Conservation (phyloP, 768 basidiomycete genomes). For the Pleurotus giganteus region DNA sequence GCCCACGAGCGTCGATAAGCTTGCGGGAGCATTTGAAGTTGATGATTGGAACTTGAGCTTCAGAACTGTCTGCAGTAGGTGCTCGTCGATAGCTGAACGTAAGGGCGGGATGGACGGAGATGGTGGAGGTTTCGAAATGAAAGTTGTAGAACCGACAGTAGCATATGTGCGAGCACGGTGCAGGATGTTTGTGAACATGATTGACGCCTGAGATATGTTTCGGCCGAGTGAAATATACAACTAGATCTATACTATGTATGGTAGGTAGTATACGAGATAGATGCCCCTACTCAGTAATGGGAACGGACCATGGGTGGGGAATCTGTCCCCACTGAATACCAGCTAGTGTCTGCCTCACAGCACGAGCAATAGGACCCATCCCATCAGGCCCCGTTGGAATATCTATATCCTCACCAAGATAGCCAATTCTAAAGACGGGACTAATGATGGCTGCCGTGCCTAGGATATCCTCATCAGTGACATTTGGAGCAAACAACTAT, state of each 20-base stretch:
- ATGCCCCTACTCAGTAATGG: conserved; percentile 30
- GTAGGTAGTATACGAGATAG: no score
- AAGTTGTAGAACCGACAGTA: background rate
- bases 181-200: background rate
- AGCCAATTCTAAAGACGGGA: conserved; percentile 72
- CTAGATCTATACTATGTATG: background rate
- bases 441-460: conserved; percentile 81
- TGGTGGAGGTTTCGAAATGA: background rate
- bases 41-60: background rate
- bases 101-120: background rate
- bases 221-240: background rate
- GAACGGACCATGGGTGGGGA: conserved; percentile 77
- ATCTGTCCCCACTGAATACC: conserved; percentile 81
- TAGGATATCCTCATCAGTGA: conserved; percentile 28
- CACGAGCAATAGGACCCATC: conserved; percentile 76
- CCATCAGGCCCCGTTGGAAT: conserved; percentile 70
- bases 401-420: conserved; percentile 57
- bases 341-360: conserved; percentile 69
- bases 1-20: conserved; percentile 21
- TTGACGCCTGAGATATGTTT: no score
- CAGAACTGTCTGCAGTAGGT: background rate
- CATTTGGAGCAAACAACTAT: background rate
- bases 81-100: background rate
- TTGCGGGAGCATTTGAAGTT: background rate
- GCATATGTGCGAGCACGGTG: background rate